Percentiles rank a stretch among this genome's conserved stretches.
These are phyloP conservation scores for Botrytis paeoniae DNA, from an alignment of 2,329 filamentous ascomycete genomes.

Conservation along the genomic window DNA sequence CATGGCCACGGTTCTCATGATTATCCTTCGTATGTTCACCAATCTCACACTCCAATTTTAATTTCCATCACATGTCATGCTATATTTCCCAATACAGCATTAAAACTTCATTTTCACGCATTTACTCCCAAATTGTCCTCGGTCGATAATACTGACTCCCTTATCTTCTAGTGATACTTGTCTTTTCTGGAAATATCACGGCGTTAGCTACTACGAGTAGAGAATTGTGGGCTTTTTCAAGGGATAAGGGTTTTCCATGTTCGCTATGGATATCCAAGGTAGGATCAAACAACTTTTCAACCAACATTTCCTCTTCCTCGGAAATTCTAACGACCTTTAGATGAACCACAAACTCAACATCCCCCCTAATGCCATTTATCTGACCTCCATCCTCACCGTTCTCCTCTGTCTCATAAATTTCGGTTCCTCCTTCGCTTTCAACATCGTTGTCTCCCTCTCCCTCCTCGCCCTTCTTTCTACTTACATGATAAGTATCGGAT, in stretches of 20 bases:
- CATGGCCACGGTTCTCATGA: conserved; percentile 47
- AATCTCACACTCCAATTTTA: background rate
- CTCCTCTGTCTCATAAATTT: conserved; percentile 45
- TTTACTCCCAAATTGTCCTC: background rate
- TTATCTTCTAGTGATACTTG: conserved; percentile 34
- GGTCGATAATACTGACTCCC: background rate
- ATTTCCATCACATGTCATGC: background rate
- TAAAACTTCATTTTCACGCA: background rate
- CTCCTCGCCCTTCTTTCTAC: conserved; percentile 50
- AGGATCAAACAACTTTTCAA: background rate
- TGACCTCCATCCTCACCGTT: conserved; percentile 26
- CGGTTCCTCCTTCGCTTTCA: conserved; percentile 50
- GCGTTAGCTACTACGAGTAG: conserved; percentile 40
- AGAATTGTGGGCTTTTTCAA: conserved; percentile 44
- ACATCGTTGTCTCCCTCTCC: conserved; percentile 52
- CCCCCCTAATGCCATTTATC: conserved; percentile 30
- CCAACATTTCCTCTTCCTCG: background rate
- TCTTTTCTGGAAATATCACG: conserved; percentile 42
- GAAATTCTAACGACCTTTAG: conserved; percentile 14
- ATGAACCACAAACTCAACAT: conserved; percentile 38
- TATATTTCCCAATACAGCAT: background rate
- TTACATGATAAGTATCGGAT: conserved; percentile 49
- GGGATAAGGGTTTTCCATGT: conserved; percentile 27
- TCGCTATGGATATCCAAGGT: conserved; percentile 43
- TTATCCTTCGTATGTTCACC: conserved; percentile 39